A percentile compares a stretch with the other conserved stretches of the same genome.
Conservation (phyloP, 1,284 basidiomycete genomes). For the Cutaneotrichosporon cutaneum region DNA sequence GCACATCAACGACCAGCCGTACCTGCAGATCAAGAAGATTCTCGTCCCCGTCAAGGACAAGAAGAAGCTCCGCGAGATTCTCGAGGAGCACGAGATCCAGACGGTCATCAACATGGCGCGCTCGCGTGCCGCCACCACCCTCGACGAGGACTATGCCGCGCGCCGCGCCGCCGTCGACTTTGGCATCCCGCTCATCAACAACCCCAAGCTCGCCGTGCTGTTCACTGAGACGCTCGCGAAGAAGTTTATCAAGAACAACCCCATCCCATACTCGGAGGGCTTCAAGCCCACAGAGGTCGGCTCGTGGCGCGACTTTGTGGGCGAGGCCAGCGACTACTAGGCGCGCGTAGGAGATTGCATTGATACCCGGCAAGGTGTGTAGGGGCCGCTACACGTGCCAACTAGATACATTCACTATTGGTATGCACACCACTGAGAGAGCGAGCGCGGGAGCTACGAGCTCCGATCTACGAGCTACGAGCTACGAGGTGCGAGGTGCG, state of each 20-base stretch:
- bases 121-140: constrained; percentile 70
- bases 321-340: constrained; percentile 45
- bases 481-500: too few relatives aligned
- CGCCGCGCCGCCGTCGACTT: constrained; percentile 89
- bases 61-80: constrained; percentile 76
- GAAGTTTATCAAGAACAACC: constrained; percentile 81
- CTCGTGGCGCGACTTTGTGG: constrained; percentile 86
- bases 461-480: too few relatives aligned
- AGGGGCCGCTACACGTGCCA: constrained; percentile 10
- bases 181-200: constrained; percentile 78
- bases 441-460: background rate
- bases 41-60: constrained; percentile 98
- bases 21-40: constrained; percentile 74
- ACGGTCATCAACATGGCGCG: constrained; percentile 92
- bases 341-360: background rate
- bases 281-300: constrained; percentile 89
- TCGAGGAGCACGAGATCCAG: constrained; percentile 91
- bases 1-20: constrained; percentile 77
- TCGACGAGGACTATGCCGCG: constrained; percentile 96
- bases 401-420: constrained; percentile 17
- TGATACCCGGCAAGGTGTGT: constrained; percentile 15
- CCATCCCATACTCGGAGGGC: constrained; percentile 82
- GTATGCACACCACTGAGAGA: constrained; percentile 19
- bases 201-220: constrained; percentile 81
- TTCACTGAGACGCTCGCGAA: constrained; percentile 87